These are phyloP conservation scores for Parastagonospora nodorum DNA, from an alignment of 2,329 filamentous ascomycete species.

Conservation along the genomic window DNA sequence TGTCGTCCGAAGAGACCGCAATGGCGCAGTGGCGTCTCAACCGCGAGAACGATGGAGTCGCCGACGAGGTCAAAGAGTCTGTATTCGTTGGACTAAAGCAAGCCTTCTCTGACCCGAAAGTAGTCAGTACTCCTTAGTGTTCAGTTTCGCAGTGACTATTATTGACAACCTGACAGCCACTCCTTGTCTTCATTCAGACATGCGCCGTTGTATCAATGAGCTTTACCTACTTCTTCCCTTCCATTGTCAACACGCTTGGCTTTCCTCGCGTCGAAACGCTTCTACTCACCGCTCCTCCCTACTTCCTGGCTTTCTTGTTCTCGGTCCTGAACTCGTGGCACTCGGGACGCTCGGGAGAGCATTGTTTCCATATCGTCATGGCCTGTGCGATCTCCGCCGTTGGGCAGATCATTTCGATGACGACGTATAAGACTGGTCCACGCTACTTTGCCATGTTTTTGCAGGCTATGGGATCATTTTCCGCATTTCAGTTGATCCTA, in stretches of 20 bases:
- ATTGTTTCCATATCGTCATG: constrained; percentile 51
- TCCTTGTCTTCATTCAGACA: constrained; percentile 57
- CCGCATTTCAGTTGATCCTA: constrained; percentile 38
- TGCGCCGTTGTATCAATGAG: constrained; percentile 48
- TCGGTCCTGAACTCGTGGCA: constrained; percentile 62
- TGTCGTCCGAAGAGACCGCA: constrained; percentile 35
- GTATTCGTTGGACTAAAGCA: constrained; percentile 51
- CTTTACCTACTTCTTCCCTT: constrained; percentile 70
- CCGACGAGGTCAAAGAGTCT: constrained; percentile 19
- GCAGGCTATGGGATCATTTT: constrained; percentile 23
- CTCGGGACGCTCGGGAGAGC: constrained; percentile 59
- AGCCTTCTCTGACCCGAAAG: constrained; percentile 55
- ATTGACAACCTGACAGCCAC: constrained; percentile 1
- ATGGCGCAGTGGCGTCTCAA: constrained; percentile 24
- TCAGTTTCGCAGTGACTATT: constrained; percentile 51
- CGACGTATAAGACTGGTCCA: constrained; percentile 55
- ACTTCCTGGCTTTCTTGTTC: constrained; percentile 62
- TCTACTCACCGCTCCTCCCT: constrained; percentile 63
- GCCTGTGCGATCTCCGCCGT: constrained; percentile 20
- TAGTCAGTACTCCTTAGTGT: constrained; percentile 26
- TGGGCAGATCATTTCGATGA: constrained; percentile 48
- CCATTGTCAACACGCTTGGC: constrained; percentile 63
- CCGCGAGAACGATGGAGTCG: constrained; percentile 22
- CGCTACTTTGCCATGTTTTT: constrained; percentile 69
- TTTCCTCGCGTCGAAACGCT: constrained; percentile 59